Base-by-base conservation (phyloP, 495 filamentous ascomycete species). In the Penicillium macrosclerotiorum region DNA sequence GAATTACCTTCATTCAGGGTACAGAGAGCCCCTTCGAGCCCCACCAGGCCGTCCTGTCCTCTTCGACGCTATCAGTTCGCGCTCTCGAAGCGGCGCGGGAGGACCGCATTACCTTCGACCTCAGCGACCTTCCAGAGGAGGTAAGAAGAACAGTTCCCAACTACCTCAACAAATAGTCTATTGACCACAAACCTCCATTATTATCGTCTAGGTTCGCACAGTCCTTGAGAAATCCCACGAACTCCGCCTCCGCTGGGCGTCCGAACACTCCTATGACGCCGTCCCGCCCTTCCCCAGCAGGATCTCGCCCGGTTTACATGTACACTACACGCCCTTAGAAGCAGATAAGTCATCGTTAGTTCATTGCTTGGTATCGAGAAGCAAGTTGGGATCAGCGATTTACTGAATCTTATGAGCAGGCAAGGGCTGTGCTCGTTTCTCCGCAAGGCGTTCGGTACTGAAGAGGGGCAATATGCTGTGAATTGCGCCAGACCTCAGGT, bases 231-330 rank as follows among this genome's bases (percentile, higher is more conserved):
- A 78, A 51, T 77, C 74, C 31, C 82, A 85, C 52, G 85, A 89
- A 60, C 67, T 96, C 24, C 87, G 91, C 64, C 73, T 97, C 41
- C 77, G 88, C 59, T 96, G 90, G 87, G 78, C 82, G 12, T 81
- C 78, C 17, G 66, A 77, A 4, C 51, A 47, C 5, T 51, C 75
- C 2, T 88, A 84, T 55, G 63, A 75, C 24, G 60, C 78, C 1
- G 54, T 83, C 22, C 67, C 82, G 34, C 92, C 93, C 19, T 86
- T 92, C 57, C 64, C 77, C 22, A 85, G 90, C 39, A 78, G 84
- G 47, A 65, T 90, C 24, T 79, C 86, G 5, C 82, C 90, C 2
- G 93, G 93, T 17, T 71, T 97, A 8, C 90, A 96, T 75, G 73
- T 90, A 18, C 86, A 88, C 57, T 89, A 85, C 55, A 88, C 83